Conservation (phyloP, 345 rosid genomes). For the Boechera retrofracta region DNA sequence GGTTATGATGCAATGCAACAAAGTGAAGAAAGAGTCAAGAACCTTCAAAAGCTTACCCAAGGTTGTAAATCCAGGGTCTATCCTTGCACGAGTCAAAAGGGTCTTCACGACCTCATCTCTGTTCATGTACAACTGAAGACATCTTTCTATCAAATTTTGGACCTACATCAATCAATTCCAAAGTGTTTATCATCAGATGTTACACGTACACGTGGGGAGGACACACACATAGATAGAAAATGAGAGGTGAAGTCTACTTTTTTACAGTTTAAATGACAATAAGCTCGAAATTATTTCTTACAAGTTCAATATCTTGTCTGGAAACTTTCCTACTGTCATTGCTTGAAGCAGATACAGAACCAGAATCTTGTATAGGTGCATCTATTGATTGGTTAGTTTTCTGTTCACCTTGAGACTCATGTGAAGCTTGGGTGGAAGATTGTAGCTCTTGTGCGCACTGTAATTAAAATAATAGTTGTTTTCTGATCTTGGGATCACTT, state of each 20-base stretch:
- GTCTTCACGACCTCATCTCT: constrained; percentile 56
- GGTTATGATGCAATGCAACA: constrained; percentile 2
- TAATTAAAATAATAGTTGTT: constrained; percentile 15
- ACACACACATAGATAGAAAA: constrained; percentile 8
- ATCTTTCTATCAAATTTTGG: constrained; percentile 63
- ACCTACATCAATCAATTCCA: constrained; percentile 49
- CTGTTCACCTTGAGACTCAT: constrained; percentile 79
- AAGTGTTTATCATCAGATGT: constrained; percentile 27
- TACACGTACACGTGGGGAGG: constrained; percentile 3
- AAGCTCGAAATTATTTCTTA: constrained; percentile 28
- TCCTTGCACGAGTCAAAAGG: constrained; percentile 48
- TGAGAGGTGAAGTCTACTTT: constrained; percentile 14
- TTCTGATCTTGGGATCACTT: not conserved
- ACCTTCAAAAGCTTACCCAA: constrained; percentile 48
- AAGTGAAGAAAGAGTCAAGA: constrained; percentile 5
- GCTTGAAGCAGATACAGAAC: constrained; percentile 90
- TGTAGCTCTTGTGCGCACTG: constrained; percentile 74
- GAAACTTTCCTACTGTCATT: constrained; percentile 88
- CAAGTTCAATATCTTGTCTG: constrained; percentile 96
- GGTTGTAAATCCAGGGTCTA: constrained; percentile 54
- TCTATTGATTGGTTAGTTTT: constrained; percentile 69
- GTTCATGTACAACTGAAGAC: constrained; percentile 62
- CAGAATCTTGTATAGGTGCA: constrained; percentile 75
- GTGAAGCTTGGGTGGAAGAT: constrained; percentile 73
- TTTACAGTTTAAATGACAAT: constrained; percentile 13